Evolutionary conservation across 202 grass and related monocot genomes (phyloP).

Genomic region (Dendrocalamus latiflorus): DNA sequence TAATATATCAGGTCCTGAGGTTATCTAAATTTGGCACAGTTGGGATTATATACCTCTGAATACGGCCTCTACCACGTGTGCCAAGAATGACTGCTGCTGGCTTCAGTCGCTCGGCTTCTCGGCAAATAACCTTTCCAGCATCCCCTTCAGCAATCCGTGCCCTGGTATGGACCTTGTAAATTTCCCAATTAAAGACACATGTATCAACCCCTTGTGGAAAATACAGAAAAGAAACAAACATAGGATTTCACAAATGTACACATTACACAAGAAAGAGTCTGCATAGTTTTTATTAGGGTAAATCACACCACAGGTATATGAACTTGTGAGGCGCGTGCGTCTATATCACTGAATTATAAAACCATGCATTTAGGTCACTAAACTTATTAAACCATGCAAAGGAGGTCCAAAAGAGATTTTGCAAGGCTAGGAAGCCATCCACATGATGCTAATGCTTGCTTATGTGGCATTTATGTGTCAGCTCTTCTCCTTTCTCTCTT

Average conservation of each 20-base stretch:
- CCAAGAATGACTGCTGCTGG: conserved; percentile 86
- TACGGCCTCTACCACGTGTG: conserved; percentile 60
- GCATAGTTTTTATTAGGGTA: too few species aligned
- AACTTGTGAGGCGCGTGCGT: too few species aligned
- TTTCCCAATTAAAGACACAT: neutral
- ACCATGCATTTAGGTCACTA: too few species aligned
- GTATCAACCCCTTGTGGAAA: neutral
- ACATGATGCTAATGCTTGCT: too few species aligned
- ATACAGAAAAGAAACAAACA: neutral
- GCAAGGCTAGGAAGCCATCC: too few species aligned
- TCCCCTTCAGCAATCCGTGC: conserved; percentile 73
- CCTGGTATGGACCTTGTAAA: conserved; percentile 52
- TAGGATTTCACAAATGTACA: neutral
- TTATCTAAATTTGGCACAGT: neutral
- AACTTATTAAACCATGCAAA: too few species aligned
- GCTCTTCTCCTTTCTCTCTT: too few species aligned
- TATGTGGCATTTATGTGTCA: too few species aligned
- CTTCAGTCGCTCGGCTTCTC: conserved; percentile 69
- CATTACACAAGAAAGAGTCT: neutral
- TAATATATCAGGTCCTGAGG: neutral
- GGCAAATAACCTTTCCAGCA: conserved; percentile 73
- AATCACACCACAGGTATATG: too few species aligned
- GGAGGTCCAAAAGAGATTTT: too few species aligned
- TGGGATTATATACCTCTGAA: conserved; percentile 53
- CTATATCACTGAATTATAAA: too few species aligned